Conservation (phyloP, 2,329 filamentous ascomycete species). For the Pseudopyrenochaeta lycopersici region DNA sequence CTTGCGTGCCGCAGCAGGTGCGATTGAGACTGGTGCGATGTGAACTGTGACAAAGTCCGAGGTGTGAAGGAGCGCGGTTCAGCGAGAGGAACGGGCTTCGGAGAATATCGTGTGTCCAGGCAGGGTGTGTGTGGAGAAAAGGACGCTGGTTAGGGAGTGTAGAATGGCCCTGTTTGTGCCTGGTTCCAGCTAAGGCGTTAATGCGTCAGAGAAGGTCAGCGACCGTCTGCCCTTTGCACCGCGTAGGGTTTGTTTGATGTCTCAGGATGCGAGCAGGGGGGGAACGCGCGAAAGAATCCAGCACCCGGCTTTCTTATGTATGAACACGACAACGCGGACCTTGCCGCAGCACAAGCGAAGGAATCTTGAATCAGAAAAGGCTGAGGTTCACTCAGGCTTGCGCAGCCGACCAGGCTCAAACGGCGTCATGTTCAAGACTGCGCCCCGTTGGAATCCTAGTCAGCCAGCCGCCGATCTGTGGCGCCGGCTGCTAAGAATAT, state of each 20-base stretch:
- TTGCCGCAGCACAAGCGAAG: slow-evolving; percentile 9
- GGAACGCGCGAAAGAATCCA: slow-evolving; percentile 3
- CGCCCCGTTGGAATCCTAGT: neutral
- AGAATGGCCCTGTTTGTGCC: neutral
- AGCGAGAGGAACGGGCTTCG: neutral
- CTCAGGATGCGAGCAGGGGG: slow-evolving; percentile 9
- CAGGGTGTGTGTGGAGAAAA: slow-evolving; percentile 3
- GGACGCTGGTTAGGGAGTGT: neutral
- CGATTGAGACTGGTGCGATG: neutral
- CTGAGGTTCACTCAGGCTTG: slow-evolving; percentile 15
- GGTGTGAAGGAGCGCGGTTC: slow-evolving; percentile 1
- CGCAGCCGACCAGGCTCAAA: slow-evolving; percentile 12
- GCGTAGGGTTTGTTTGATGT: neutral
- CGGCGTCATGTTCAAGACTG: slow-evolving; percentile 11
- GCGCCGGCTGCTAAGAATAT: slow-evolving; percentile 16
- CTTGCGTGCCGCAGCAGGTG: neutral
- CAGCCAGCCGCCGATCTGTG: slow-evolving; percentile 9
- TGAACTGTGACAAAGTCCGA: neutral
- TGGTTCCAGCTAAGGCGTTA: neutral
- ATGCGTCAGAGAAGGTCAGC: neutral
- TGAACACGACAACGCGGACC: neutral
- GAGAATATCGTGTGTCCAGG: slow-evolving; percentile 1
- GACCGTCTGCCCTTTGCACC: neutral
- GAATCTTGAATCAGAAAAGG: slow-evolving; percentile 9
- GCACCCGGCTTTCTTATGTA: neutral